Evolutionary conservation across 2,329 filamentous ascomycete species (phyloP), one percentile per base, ranked within the genome.

Genomic region (Cytospora chrysosperma): DNA sequence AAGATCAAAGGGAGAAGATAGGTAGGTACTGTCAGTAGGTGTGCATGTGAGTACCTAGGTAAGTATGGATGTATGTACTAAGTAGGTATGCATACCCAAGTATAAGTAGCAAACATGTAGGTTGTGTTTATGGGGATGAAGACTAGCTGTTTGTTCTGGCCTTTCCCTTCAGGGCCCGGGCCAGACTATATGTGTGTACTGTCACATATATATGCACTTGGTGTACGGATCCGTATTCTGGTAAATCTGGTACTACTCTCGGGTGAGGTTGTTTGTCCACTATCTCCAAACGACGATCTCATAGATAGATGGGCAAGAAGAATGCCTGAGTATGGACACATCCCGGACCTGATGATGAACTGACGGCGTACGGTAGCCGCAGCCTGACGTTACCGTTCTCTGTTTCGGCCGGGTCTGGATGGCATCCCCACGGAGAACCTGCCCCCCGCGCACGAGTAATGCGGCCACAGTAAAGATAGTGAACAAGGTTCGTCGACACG

Each of bases 391-490:
- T 47, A 24, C 43, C 15, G 32, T 12, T 34, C 30, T 32, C 28
- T 24, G 10, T 24, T 24, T 47, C 43, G 43, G 43, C 43, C 43
- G 43, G 43, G 43, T 24, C 43, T 47, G 43, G n/a, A 47, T 21
- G n/a, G 24, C 3, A 24, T n/a, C 24, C 13, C 43, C n/a, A 47
- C n/a, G 21, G 37, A 47, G 43, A 47, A 21, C 43, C 47, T 51
- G 12, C 40, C 7, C 50, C 50, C 49, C 8, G 51, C 28, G 37
- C 37, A 52, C 58, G 58, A 61, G 58, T 61, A 61, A 61, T 55
- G 58, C 50, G 54, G 37, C 51, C 58, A 61, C 51, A 54, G 43
- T 24, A 24, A n/a, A 5, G 43, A 19, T 47, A 47, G n/a, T 21
- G 43, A 47, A 21, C 43, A 21, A 24, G n/a, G 43, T 40, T 40